phyloP scores from a whole-genome alignment of 2,329 filamentous ascomycete species.

The Fusarium nisikadoi region DNA sequence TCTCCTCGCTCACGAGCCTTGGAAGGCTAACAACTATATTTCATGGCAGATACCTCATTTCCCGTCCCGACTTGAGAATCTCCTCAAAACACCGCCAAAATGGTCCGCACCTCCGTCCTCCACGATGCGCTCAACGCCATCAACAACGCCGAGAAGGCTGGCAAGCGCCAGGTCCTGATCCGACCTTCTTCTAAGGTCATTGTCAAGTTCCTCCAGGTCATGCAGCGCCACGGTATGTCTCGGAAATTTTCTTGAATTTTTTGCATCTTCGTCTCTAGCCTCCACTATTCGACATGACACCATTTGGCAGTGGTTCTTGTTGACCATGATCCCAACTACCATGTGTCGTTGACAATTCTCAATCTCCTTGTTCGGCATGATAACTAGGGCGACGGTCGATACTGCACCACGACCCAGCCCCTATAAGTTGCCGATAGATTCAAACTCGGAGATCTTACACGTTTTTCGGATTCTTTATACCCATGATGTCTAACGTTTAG shows the following conservation, averaged over 20 bases:
- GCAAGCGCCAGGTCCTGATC: constrained; percentile 99
- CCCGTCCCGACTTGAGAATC: constrained; percentile 80
- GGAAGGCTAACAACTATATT: constrained; percentile 66
- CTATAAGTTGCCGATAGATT: constrained; percentile 99
- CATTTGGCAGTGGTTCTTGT: neutral
- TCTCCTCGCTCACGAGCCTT: constrained; percentile 71
- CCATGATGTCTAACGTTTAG: constrained; percentile 93
- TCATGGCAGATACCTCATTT: constrained; percentile 72
- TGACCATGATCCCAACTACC: constrained; percentile 9
- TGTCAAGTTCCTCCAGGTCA: constrained; percentile 98
- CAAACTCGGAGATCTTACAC: constrained; percentile 92
- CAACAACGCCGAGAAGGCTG: constrained; percentile 99
- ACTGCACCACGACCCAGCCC: constrained; percentile 86
- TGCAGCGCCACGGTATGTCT: constrained; percentile 98
- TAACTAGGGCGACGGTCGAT: constrained; percentile 98
- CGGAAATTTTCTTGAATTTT: neutral
- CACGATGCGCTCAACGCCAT: constrained; percentile 99
- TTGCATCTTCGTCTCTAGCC: too few relatives aligned
- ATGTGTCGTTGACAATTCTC: constrained; percentile 1
- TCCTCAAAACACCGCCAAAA: constrained; percentile 78
- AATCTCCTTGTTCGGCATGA: constrained; percentile 81
- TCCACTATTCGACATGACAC: constrained; percentile 3
- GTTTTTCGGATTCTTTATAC: constrained; percentile 74
- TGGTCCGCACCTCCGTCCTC: constrained; percentile 99
- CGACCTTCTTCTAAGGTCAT: constrained; percentile 99